A percentile compares a stretch with the other conserved stretches of the same genome.
phyloP scores from a whole-genome alignment of 2,329 filamentous ascomycete genomes.

The Aspergillus melleus region DNA sequence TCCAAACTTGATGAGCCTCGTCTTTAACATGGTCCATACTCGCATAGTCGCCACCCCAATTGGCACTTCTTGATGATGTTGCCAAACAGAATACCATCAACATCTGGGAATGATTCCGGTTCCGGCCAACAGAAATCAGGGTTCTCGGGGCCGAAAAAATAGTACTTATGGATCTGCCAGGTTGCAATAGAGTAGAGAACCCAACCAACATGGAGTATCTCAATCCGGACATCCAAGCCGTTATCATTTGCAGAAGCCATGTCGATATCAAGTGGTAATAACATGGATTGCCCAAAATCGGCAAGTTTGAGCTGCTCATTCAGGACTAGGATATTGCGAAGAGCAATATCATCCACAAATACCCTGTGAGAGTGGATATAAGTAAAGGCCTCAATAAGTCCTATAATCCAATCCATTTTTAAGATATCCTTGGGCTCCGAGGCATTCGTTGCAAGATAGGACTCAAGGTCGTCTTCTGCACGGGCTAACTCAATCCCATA shows the following conservation, averaged over 20 bases:
- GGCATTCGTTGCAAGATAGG: slow-evolving; percentile 8
- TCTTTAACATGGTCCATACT: background rate
- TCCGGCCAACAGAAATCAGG: slow-evolving; percentile 8
- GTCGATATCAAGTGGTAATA: slow-evolving; percentile 10
- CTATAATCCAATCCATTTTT: slow-evolving; percentile 7
- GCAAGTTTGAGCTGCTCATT: slow-evolving; percentile 13
- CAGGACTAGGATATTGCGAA: slow-evolving; percentile 14
- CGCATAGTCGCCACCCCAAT: background rate
- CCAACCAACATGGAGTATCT: slow-evolving; percentile 7
- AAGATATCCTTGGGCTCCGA: slow-evolving; percentile 3
- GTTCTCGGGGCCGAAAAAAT: slow-evolving; percentile 11
- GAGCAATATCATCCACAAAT: slow-evolving; percentile 14
- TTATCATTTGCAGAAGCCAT: slow-evolving; percentile 6
- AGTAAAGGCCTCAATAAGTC: slow-evolving; percentile 2
- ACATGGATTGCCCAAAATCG: slow-evolving; percentile 14
- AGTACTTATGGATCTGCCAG: slow-evolving; percentile 13
- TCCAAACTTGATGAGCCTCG: background rate
- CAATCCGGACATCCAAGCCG: slow-evolving; percentile 6
- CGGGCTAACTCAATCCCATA: slow-evolving; percentile 15
- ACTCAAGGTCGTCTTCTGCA: slow-evolving; percentile 16
- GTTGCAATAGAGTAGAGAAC: background rate
- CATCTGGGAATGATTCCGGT: slow-evolving; percentile 5
- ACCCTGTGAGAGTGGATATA: slow-evolving; percentile 11
- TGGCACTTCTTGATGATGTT: slow-evolving; percentile 11
- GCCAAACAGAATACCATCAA: slow-evolving; percentile 10